Conservation (phyloP, 768 basidiomycete genomes). For the Rhodosporidiobolus odoratus region DNA sequence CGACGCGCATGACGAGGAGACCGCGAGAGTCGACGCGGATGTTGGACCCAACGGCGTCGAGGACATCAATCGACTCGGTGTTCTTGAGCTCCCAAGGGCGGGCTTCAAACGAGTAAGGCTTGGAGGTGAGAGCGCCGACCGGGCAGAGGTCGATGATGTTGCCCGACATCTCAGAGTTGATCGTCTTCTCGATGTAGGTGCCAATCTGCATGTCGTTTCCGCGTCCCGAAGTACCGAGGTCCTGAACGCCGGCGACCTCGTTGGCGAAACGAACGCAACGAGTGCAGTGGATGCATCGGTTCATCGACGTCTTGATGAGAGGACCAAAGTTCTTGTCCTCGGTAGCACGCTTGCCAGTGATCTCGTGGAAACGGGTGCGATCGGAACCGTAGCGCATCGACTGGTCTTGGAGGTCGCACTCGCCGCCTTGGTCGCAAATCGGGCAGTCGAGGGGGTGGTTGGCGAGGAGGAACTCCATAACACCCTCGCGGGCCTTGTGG, state of each 20-base stretch:
- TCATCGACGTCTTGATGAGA: constrained; percentile 97
- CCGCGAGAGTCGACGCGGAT: constrained; percentile 94
- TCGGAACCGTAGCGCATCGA: constrained; percentile 99
- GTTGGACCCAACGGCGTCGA: constrained; percentile 93
- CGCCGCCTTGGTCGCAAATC: constrained; percentile 97
- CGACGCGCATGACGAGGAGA: constrained; percentile 93
- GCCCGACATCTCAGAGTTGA: constrained; percentile 95
- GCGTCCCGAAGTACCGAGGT: constrained; percentile 90
- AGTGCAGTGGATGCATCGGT: constrained; percentile 98
- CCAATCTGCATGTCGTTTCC: constrained; percentile 99
- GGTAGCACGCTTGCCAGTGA: constrained; percentile 92
- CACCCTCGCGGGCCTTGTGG: constrained; percentile 58
- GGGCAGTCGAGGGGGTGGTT: constrained; percentile 99
- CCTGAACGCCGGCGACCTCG: constrained; percentile 97
- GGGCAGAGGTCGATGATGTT: constrained; percentile 97
- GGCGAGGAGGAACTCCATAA: constrained; percentile 96
- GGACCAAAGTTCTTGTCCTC: constrained; percentile 98
- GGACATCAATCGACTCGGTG: constrained; percentile 90
- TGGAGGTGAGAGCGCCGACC: constrained; percentile 94
- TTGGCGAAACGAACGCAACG: constrained; percentile 98
- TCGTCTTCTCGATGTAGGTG: constrained; percentile 93
- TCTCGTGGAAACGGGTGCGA: constrained; percentile 96
- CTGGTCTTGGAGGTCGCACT: constrained; percentile 97
- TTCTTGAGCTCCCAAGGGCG: constrained; percentile 98
- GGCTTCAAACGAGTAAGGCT: constrained; percentile 96